Evolutionary conservation across 345 rosid species (phyloP).

Genomic region (Brassica juncea): DNA sequence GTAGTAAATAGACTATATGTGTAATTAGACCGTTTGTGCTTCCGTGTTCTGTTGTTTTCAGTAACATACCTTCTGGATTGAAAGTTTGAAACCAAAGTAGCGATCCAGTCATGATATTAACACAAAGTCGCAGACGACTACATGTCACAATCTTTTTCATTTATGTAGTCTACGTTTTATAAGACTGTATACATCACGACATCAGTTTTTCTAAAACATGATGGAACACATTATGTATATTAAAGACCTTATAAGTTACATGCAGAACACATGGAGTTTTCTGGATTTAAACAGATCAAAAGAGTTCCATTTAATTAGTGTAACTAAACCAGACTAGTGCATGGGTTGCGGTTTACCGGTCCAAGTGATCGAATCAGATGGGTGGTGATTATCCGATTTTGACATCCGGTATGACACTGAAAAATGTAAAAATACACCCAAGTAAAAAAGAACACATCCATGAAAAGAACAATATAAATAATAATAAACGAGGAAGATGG

Average conservation of each 20-base stretch:
- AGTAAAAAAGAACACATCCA: neutral
- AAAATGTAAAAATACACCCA: neutral
- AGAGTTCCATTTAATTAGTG: neutral
- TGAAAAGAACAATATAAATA: constrained; percentile 27
- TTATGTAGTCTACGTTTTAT: neutral
- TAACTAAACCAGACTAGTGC: neutral
- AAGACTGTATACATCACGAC: neutral
- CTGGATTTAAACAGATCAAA: neutral
- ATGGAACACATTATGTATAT: neutral
- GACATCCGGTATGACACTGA: neutral
- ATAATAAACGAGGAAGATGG: neutral
- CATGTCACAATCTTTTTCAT: neutral
- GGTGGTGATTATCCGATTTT: neutral
- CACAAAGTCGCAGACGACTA: neutral
- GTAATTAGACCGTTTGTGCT: neutral
- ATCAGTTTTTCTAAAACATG: neutral
- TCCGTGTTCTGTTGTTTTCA: neutral
- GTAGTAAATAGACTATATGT: no score
- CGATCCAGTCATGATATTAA: neutral
- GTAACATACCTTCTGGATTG: neutral
- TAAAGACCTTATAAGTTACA: neutral
- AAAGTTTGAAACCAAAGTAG: neutral
- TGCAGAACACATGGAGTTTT: neutral
- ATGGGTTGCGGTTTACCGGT: neutral
- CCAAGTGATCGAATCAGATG: neutral